Evolutionary conservation across 2,329 filamentous ascomycete genomes (phyloP).

Genomic region (Chaetothyriales sp.): DNA sequence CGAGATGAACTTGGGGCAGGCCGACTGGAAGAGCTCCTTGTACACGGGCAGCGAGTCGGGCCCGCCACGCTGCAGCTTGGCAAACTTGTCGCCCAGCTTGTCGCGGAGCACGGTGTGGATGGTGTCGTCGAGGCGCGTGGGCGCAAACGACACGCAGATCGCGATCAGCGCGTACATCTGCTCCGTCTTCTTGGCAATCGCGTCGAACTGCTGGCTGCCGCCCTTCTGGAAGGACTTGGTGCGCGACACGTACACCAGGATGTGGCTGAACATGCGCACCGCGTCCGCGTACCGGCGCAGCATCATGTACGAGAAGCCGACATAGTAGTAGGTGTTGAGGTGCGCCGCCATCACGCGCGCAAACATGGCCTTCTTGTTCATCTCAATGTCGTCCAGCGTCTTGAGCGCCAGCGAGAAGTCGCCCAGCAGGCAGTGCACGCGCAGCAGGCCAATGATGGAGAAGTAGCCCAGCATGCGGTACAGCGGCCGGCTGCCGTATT

Average conservation of each 20-base stretch:
- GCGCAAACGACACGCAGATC: slow-evolving; percentile 97
- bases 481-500: slow-evolving; percentile 85
- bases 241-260: slow-evolving; percentile 93
- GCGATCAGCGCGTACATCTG: slow-evolving; percentile 99
- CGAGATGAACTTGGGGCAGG: slow-evolving; percentile 99
- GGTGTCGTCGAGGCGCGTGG: slow-evolving; percentile 92
- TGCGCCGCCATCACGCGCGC: slow-evolving; percentile 98
- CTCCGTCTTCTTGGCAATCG: slow-evolving; percentile 99
- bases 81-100: slow-evolving; percentile 98
- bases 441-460: slow-evolving; percentile 91
- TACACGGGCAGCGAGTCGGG: slow-evolving; percentile 92
- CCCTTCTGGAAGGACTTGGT: slow-evolving; percentile 99
- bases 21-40: slow-evolving; percentile 91
- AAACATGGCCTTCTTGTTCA: slow-evolving; percentile 99
- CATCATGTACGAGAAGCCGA: slow-evolving; percentile 99
- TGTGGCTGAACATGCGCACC: slow-evolving; percentile 99
- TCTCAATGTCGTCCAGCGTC: slow-evolving; percentile 97
- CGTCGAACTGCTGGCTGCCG: slow-evolving; percentile 72
- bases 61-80: slow-evolving; percentile 89
- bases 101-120: slow-evolving; percentile 96
- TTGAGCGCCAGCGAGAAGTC: slow-evolving; percentile 97
- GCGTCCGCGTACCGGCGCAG: slow-evolving; percentile 98
- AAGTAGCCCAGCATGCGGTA: slow-evolving; percentile 99
- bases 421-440: slow-evolving; percentile 89
- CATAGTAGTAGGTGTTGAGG: slow-evolving; percentile 99